Conservation (phyloP, 208 protist genomes). For the Leishmania amazonensis region DNA sequence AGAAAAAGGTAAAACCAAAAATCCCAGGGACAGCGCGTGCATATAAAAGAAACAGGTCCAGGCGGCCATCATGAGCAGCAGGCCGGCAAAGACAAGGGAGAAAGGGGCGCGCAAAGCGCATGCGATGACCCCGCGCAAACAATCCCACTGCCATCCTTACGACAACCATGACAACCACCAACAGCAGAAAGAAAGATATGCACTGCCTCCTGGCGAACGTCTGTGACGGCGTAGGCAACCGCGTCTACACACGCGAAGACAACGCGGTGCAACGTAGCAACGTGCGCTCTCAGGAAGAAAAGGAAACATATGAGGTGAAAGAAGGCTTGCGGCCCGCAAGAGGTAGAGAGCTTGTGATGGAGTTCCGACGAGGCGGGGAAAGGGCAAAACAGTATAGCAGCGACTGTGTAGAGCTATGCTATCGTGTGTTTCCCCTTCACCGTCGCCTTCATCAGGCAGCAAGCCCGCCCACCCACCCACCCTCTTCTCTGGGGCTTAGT, state of each 20-base stretch:
- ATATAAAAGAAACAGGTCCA: background rate
- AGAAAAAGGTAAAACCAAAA: background rate
- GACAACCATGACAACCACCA: background rate
- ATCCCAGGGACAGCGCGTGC: background rate
- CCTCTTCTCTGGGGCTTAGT: constrained; percentile 34
- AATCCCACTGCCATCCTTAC: background rate
- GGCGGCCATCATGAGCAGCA: too few relatives aligned
- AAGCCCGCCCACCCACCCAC: constrained; percentile 1
- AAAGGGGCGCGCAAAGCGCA: background rate
- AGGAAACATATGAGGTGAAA: background rate
- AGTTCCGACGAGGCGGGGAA: background rate
- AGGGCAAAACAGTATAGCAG: background rate
- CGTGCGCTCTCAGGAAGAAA: background rate
- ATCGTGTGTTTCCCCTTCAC: background rate
- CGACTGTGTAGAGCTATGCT: background rate
- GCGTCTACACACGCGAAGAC: background rate
- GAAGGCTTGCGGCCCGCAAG: background rate
- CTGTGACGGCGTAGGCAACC: background rate
- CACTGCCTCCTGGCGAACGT: background rate
- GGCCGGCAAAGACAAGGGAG: background rate
- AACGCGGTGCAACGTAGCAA: background rate
- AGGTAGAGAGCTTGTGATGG: background rate
- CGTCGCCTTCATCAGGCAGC: background rate
- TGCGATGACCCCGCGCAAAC: background rate
- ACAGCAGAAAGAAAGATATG: background rate